Evolutionary conservation across 352 stramenopile genomes (phyloP), one percentile per base, ranked within the genome.

Genomic region (Pelagophyceae sp.): DNA sequence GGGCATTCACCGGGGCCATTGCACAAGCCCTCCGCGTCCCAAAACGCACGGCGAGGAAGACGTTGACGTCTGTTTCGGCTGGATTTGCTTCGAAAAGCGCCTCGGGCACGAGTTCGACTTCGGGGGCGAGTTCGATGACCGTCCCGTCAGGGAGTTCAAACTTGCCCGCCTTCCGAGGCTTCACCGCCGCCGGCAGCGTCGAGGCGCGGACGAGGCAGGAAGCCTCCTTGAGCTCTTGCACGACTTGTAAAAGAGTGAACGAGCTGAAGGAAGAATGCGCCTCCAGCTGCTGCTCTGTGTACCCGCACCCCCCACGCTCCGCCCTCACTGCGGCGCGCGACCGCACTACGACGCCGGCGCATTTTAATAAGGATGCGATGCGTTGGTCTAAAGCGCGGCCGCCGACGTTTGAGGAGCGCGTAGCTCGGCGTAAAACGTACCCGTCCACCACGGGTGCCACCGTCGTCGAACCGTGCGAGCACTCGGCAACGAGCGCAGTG

Each of bases 381-480:
- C 23, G 11, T 23, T 23, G 45, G 11, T 84, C 81, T 25, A 87
- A 50, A 38, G 72, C 83, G 33, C 83, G 75, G 15, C 80, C 82
- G 25, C 80, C 83, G 20, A 80, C 37, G n/a, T 79, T 71, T 3
- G 74, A 80, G 25, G 65, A 50, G 25, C 79, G 65, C 35, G 85
- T 76, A 1, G 80, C 54, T 67, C 84, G 87, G 78, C 93, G 84
- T 31, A 97, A 77, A 0, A 91, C 85, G 79, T 92, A 95, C 50
- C 92, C 92, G 76, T 97, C 91, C 51, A 94, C 91, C 38, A 97
- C 90, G 0, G 92, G 90, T 40, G 93, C 90, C 31, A 94, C 91
- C 32, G 89, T 90, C 63, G 90, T 91, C 31, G 87, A 84, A 15
- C 90, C 90, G 17, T 90, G 89, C 23, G 92, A 92, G 77, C 95